Percentiles rank a stretch among this genome's conserved stretches.
Evolutionary conservation across 352 stramenopile genomes (phyloP).

Genomic region (Globisporangium nagaii): DNA sequence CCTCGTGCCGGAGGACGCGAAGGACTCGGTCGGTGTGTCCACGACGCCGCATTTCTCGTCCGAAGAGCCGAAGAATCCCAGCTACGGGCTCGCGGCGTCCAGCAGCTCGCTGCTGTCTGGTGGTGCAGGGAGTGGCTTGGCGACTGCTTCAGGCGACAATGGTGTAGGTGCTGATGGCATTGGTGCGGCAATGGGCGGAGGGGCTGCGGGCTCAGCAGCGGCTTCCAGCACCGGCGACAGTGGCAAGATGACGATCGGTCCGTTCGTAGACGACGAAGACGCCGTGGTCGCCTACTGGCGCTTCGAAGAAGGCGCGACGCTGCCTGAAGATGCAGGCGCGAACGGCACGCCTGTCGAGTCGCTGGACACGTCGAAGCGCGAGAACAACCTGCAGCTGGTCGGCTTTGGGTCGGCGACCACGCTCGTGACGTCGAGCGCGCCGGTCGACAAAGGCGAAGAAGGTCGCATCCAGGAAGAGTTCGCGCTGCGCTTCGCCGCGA

Average conservation of each 20-base stretch:
- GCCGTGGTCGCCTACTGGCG: conserved; percentile 82
- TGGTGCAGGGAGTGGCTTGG: not conserved
- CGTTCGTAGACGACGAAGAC: conserved; percentile 82
- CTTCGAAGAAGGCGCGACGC: conserved; percentile 68
- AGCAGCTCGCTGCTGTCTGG: not conserved
- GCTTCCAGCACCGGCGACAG: not conserved
- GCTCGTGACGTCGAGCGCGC: conserved; percentile 50
- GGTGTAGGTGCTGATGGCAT: not conserved
- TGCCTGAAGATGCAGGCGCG: conserved; percentile 9
- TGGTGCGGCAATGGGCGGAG: not conserved
- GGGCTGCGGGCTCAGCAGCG: not conserved
- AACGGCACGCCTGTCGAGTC: conserved; percentile 43
- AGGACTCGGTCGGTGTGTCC: conserved; percentile 50
- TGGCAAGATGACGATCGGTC: conserved; percentile 66
- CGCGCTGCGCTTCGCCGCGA: conserved; percentile 44
- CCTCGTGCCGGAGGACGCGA: conserved; percentile 56
- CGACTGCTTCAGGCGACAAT: not conserved
- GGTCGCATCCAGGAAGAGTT: conserved; percentile 69
- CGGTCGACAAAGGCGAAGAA: conserved; percentile 69
- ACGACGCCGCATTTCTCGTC: conserved; percentile 36
- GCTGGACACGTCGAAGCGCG: conserved; percentile 76
- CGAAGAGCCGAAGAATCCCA: conserved; percentile 51
- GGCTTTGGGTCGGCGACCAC: conserved; percentile 25
- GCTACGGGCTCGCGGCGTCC: conserved; percentile 37
- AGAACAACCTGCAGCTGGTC: conserved; percentile 65